These are phyloP conservation scores for Ceratobasidium theobromae DNA, from an alignment of 1,284 basidiomycete species.

Conservation along the genomic window DNA sequence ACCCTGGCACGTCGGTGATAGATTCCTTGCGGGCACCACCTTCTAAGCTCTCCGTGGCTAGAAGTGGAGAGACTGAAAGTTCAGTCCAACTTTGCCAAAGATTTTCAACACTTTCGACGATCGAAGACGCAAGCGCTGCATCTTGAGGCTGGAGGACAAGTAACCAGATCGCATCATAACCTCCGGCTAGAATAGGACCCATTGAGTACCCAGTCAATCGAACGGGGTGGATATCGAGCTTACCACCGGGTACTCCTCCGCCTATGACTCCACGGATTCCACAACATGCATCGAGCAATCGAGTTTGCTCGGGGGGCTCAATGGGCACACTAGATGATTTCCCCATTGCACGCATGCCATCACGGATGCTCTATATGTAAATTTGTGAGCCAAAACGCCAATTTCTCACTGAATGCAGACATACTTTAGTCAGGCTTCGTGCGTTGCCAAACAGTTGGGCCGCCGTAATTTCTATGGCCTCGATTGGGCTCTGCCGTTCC, in stretches of 20 bases:
- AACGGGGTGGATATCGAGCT: slow-evolving; percentile 38
- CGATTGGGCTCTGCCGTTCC: slow-evolving; percentile 24
- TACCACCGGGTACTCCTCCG: slow-evolving; percentile 94
- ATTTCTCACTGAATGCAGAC: not conserved
- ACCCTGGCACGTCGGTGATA: slow-evolving; percentile 60
- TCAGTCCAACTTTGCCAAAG: slow-evolving; percentile 75
- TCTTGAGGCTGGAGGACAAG: slow-evolving; percentile 70
- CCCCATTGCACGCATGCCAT: slow-evolving; percentile 89
- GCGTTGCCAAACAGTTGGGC: slow-evolving; percentile 29
- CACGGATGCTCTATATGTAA: slow-evolving; percentile 66
- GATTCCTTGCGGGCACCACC: slow-evolving; percentile 70
- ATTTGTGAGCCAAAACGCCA: not conserved
- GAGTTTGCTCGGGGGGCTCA: slow-evolving; percentile 87
- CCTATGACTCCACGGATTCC: slow-evolving; percentile 82
- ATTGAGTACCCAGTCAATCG: not conserved
- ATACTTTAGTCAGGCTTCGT: slow-evolving; percentile 13
- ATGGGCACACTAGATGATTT: slow-evolving; percentile 77
- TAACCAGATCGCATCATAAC: slow-evolving; percentile 96
- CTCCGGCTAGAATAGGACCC: slow-evolving; percentile 69
- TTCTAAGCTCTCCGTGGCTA: slow-evolving; percentile 70
- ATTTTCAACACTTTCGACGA: slow-evolving; percentile 57
- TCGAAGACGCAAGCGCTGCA: slow-evolving; percentile 39
- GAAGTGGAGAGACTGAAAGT: slow-evolving; percentile 78
- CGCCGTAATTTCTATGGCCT: slow-evolving; percentile 5
- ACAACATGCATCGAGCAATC: slow-evolving; percentile 80